phyloP scores from a whole-genome alignment of 352 stramenopile species.

The Aphanomyces invadans region DNA sequence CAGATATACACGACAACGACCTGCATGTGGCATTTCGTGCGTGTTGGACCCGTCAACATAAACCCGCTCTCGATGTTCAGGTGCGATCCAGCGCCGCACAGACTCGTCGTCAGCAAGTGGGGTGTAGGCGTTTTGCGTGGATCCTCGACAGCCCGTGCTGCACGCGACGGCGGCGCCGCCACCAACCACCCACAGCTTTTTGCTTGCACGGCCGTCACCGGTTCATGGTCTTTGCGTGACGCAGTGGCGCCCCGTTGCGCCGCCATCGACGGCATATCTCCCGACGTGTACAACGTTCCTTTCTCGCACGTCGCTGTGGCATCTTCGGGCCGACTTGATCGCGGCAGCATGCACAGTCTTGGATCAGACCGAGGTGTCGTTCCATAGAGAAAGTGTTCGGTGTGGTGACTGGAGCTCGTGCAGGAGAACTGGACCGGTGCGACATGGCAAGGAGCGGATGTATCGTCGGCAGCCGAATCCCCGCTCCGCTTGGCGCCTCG shows the following conservation, averaged over 20 bases:
- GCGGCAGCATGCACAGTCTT: not conserved
- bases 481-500: conserved; percentile 23
- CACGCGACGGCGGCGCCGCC: not conserved
- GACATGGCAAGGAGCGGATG: not conserved
- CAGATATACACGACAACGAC: no score
- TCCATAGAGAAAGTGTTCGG: not conserved
- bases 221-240: conserved; percentile 12
- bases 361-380: not conserved
- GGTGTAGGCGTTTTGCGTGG: not conserved
- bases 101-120: no score
- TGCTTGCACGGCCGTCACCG: not conserved
- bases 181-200: not conserved
- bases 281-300: conserved; percentile 7
- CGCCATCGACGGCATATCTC: conserved; percentile 1
- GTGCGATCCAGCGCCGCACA: no score
- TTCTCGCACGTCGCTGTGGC: conserved; percentile 2
- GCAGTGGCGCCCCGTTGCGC: not conserved
- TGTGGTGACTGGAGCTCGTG: no score
- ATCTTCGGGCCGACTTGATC: not conserved
- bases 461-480: not conserved
- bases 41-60: no score
- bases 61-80: no score
- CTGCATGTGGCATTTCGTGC: no score
- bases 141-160: not conserved
- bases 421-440: not conserved